A percentile compares a stretch with the other conserved stretches of the same genome.
phyloP scores from a whole-genome alignment of 768 basidiomycete species.

The Lyophyllum atratum region DNA sequence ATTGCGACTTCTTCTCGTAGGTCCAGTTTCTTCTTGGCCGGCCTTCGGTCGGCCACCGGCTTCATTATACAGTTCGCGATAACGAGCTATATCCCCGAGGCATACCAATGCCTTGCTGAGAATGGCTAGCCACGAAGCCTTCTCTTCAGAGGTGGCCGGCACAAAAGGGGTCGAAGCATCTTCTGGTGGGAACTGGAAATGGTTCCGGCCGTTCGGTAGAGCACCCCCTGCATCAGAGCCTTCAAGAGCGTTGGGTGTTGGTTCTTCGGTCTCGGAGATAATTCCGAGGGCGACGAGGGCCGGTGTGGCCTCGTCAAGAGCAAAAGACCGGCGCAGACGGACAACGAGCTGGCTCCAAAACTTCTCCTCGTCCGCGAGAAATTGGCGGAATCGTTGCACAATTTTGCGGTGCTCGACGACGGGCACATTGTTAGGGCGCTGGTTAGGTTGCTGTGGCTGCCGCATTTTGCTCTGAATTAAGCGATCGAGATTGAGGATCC shows the following conservation, averaged over 20 bases:
- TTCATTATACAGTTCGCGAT: constrained; percentile 89
- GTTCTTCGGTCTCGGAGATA: constrained; percentile 39
- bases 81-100: constrained; percentile 92
- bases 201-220: constrained; percentile 49
- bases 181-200: constrained; percentile 66
- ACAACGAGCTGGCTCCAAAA: constrained; percentile 86
- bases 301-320: constrained; percentile 62
- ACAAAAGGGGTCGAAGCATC: constrained; percentile 37
- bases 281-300: constrained; percentile 63
- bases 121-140: constrained; percentile 67
- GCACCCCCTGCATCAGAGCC: constrained; percentile 22
- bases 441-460: constrained; percentile 38
- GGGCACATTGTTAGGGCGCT: constrained; percentile 41
- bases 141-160: constrained; percentile 50
- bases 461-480: constrained; percentile 42
- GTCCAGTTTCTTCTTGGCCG: constrained; percentile 63
- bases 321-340: constrained; percentile 73
- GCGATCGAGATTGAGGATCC: constrained; percentile 67
- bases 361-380: constrained; percentile 86
- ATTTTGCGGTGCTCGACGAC: constrained; percentile 83
- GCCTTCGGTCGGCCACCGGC: constrained; percentile 62
- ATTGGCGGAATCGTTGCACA: constrained; percentile 85
- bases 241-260: constrained; percentile 11
- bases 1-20: constrained; percentile 42
- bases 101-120: constrained; percentile 89